Evolutionary conservation across 768 basidiomycete species (phyloP).

Genomic region (Rhizopogon vinicolor): DNA sequence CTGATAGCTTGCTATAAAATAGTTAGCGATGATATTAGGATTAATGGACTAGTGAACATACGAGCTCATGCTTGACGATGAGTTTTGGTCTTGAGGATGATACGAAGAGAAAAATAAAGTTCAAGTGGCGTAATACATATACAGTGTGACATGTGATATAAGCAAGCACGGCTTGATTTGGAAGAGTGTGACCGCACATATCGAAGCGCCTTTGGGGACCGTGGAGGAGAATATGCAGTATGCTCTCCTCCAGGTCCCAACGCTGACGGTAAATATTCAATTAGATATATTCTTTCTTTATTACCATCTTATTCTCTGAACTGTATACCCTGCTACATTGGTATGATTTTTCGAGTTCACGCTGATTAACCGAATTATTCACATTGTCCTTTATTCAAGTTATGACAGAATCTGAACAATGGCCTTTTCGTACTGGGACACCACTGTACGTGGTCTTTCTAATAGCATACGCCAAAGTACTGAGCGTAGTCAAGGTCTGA

Average conservation of each 20-base stretch:
- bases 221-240: background rate
- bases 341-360: background rate
- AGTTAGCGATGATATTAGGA: background rate
- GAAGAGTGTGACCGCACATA: slow-evolving; percentile 4
- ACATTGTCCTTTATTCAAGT: background rate
- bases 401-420: slow-evolving; percentile 19
- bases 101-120: slow-evolving; percentile 18
- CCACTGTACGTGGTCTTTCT: slow-evolving; percentile 15
- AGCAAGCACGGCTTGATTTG: background rate
- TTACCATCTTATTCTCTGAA: background rate
- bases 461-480: background rate
- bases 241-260: background rate
- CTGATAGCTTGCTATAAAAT: slow-evolving; percentile 81
- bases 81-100: slow-evolving; percentile 18
- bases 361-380: background rate
- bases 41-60: background rate
- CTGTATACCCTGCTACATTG: background rate
- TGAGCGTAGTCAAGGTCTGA: slow-evolving; percentile 9
- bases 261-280: background rate
- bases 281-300: background rate
- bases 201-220: background rate
- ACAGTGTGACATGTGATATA: slow-evolving; percentile 29
- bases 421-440: slow-evolving; percentile 10
- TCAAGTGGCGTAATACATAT: slow-evolving; percentile 27
- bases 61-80: slow-evolving; percentile 27